Evolutionary conservation across 176 grass and related monocot genomes (phyloP), one percentile per base, ranked within the genome.

Genomic region (Rhynchospora breviuscula): DNA sequence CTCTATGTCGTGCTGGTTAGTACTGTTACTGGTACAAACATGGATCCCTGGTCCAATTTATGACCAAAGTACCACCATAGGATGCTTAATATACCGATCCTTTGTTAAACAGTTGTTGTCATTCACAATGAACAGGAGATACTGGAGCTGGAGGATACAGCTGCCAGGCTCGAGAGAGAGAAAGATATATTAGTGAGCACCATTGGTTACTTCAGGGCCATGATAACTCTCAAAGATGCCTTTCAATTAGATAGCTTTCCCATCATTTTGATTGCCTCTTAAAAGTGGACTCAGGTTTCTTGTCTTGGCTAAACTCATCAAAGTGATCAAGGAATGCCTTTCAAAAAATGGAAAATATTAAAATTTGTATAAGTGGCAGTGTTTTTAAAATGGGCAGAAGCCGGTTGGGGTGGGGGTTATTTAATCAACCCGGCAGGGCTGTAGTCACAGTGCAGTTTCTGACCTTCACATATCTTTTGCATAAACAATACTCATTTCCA

Each of bases 121-220:
- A 64, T 64, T 29, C 10, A 26, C 62, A 11, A 4, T 7, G 23
- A 1, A 54, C 51, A 78, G 73, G 90, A 81, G 83, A 89, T 97
- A 60, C 90, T 97, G 12, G 95, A 97, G 85, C 88, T 97, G 40
- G 88, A 92, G 88, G 95, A 97, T 84, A 94, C 92, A 2, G 90
- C 87, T 56, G 78, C 85, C 0, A 47, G 95, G 53, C 87, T 97
- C 33, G 67, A 85, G 84, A 83, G 92, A 79, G 92, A 97, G 84
- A 79, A 87, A 59, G 90, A 94, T 78, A 94, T 90, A 51, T 88
- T 97, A 23, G 81, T 84, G 76, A 92, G 88, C 80, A 97, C 92
- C 14, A 88, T 94, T 84, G 94, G 91, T 63, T 97, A 97, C 85
- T 92, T 97, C 67, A 94, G 86, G 65, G 95, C 92, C 17, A 90